These are phyloP conservation scores for Ephemerocybe angulata DNA, from an alignment of 768 basidiomycete genomes.

Conservation along the genomic window DNA sequence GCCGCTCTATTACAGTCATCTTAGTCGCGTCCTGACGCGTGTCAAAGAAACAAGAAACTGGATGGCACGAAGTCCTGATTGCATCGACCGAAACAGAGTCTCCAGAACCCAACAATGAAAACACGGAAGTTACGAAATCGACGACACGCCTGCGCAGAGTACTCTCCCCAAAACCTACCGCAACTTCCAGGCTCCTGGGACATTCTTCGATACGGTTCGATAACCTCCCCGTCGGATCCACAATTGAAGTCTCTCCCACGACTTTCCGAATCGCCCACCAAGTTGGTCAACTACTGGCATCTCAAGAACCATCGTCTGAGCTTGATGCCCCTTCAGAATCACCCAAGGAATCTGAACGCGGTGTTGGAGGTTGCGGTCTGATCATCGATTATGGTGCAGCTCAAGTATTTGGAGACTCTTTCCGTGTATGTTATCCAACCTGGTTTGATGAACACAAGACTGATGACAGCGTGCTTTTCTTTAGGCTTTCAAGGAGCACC, in stretches of 20 bases:
- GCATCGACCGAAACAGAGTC: slow-evolving; percentile 32
- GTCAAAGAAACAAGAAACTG: slow-evolving; percentile 67
- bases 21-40: not conserved
- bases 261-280: slow-evolving; percentile 65
- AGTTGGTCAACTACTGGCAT: slow-evolving; percentile 59
- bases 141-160: slow-evolving; percentile 53
- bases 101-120: slow-evolving; percentile 18
- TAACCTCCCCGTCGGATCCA: slow-evolving; percentile 60
- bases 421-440: slow-evolving; percentile 60
- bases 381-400: slow-evolving; percentile 89
- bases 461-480: not conserved
- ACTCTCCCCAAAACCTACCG: slow-evolving; percentile 54
- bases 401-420: slow-evolving; percentile 63
- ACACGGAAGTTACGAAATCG: slow-evolving; percentile 7
- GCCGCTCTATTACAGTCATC: slow-evolving; percentile 11
- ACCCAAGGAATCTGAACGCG: slow-evolving; percentile 8
- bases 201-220: slow-evolving; percentile 68
- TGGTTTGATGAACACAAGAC: not conserved
- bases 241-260: slow-evolving; percentile 77
- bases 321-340: slow-evolving; percentile 6
- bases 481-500: slow-evolving; percentile 88
- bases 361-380: slow-evolving; percentile 58
- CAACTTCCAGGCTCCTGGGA: slow-evolving; percentile 53
- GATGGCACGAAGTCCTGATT: slow-evolving; percentile 86
- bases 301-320: not conserved